Percentiles rank a stretch among this genome's conserved stretches.
These are phyloP conservation scores for Tephrocybe sp. DNA, from an alignment of 768 basidiomycete genomes.

Conservation along the genomic window DNA sequence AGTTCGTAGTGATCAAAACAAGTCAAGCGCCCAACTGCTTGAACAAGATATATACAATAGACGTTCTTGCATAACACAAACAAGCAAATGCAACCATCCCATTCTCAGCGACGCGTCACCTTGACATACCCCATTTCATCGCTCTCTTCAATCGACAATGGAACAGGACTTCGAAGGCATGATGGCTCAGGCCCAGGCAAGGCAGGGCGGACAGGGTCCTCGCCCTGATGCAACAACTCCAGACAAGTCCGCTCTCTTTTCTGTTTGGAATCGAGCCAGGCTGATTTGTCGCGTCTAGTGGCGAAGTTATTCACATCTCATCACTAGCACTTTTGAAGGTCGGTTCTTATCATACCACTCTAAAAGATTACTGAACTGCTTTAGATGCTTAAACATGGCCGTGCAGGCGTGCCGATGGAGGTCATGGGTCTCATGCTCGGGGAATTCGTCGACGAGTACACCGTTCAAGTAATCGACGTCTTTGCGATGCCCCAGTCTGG, in stretches of 20 bases:
- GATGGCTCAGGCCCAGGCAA: slow-evolving; percentile 46
- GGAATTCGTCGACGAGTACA: slow-evolving; percentile 98
- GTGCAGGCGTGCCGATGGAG: slow-evolving; percentile 99
- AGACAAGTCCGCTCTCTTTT: slow-evolving; percentile 62
- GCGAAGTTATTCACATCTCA: slow-evolving; percentile 96
- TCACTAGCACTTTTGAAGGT: slow-evolving; percentile 97
- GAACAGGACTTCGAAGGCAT: slow-evolving; percentile 52
- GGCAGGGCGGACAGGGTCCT: slow-evolving; percentile 39
- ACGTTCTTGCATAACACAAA: slow-evolving; percentile 29
- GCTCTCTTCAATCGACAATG: slow-evolving; percentile 31
- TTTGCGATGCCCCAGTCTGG: slow-evolving; percentile 99
- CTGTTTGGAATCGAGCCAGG: neutral
- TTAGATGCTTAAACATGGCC: slow-evolving; percentile 98
- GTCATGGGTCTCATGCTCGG: slow-evolving; percentile 99
- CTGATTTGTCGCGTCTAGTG: slow-evolving; percentile 42
- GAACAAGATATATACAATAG: neutral
- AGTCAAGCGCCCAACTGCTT: neutral
- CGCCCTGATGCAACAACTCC: slow-evolving; percentile 57
- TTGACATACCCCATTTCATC: too few relatives aligned
- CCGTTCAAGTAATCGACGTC: slow-evolving; percentile 92
- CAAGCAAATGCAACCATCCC: slow-evolving; percentile 18
- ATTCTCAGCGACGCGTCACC: slow-evolving; percentile 46
- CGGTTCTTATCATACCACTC: slow-evolving; percentile 12
- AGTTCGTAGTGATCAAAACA: slow-evolving; percentile 1
- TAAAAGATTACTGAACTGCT: neutral